Evolutionary conservation across 1,284 basidiomycete genomes (phyloP).

Genomic region (Golubevia pallescens): DNA sequence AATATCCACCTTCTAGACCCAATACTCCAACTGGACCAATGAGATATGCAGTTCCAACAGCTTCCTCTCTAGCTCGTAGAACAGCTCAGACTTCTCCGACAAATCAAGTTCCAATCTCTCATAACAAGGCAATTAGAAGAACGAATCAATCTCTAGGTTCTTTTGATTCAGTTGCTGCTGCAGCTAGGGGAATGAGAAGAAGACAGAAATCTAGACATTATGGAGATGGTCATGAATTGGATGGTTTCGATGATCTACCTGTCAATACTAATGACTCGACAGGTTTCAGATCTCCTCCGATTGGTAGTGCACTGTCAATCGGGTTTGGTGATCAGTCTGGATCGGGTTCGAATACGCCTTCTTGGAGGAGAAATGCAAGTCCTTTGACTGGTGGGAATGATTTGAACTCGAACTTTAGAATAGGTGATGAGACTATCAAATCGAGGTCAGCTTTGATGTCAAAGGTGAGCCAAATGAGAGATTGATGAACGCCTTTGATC

Average conservation of each 20-base stretch:
- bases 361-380: too few species aligned
- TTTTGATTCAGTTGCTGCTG: constrained; percentile 5
- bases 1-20: too few species aligned
- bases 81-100: not conserved
- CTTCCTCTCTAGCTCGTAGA: not conserved
- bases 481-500: not conserved
- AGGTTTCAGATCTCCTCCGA: too few species aligned
- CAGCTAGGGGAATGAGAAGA: constrained; percentile 24
- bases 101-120: too few species aligned
- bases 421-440: too few species aligned
- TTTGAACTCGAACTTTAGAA: too few species aligned
- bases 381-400: too few species aligned
- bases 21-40: too few species aligned
- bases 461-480: constrained; percentile 2
- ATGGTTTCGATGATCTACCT: constrained; percentile 40
- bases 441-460: too few species aligned
- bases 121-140: constrained; percentile 1
- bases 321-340: too few species aligned
- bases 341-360: too few species aligned
- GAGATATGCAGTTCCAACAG: not conserved
- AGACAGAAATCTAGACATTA: constrained; percentile 18
- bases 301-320: too few species aligned
- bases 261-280: constrained; percentile 1
- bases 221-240: constrained; percentile 39
- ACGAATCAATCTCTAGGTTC: not conserved